Base-by-base conservation (phyloP, 768 basidiomycete genomes). In the Boletus pseudopeckii region DNA sequence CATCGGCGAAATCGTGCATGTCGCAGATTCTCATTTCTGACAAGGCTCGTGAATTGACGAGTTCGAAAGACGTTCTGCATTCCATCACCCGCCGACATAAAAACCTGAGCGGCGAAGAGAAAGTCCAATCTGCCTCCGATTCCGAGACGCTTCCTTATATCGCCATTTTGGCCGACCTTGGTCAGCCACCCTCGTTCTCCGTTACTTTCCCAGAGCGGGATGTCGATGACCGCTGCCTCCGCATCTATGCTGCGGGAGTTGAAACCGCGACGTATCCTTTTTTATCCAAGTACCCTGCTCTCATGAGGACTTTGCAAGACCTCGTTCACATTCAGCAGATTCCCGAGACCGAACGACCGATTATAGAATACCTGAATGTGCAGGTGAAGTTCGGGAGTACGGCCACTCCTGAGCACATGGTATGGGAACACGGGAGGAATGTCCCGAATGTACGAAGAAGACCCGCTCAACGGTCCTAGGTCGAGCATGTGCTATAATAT, bases 1-100 rank as follows among this genome's bases (percentile, higher is more conserved):
- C n/a, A 18, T 20, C 30, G 0, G 7, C 7, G 2, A n/a, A 37
- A 14, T 30, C 45, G n/a, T 39, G 40, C 5, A 55, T 58, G 44
- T 65, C 64, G 1, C 64, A 65, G 15, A 66, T 66, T 1, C 55
- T 66, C 24, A 44, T 65, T 34, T 64, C 62, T 2, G 62, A 64
- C 45, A 58, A 64, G 47, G 52, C 50, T 15, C 50, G 45, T 0
- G 17, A 24, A 26, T 52, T 47, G 3, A 32, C 1, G n/a, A 1
- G 9, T 5, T 56, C 51, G 1, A 53, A 30, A 5, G 6, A 7
- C 0, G 38, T 2, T 1, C 26, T 60, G 24, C 4, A 9, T 7
- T 7, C 11, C 1, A 53, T 61, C 20, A 47, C 42, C 2, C 52
- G 55, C 17, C 24, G 26, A 17, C 1, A 44, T 7, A 1, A 28